These are phyloP conservation scores for Porcisia hertigi DNA, from an alignment of 208 protist species.

Conservation along the genomic window DNA sequence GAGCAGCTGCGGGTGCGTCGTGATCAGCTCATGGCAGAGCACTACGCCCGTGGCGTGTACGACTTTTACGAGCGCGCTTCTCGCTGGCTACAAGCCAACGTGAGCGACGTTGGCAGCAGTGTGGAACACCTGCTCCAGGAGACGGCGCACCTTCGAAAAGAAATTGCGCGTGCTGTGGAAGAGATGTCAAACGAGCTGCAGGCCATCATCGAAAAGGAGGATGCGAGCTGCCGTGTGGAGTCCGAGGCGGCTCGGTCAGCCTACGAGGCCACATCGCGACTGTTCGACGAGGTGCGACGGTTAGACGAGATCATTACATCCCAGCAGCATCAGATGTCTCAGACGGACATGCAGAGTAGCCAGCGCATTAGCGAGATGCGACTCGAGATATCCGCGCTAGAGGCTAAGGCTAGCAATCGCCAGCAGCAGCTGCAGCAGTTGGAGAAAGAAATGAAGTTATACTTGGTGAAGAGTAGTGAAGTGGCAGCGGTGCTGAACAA, in stretches of 20 bases:
- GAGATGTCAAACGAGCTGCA: constrained; percentile 41
- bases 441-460: constrained; percentile 61
- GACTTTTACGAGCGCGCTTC: constrained; percentile 67
- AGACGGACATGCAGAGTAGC: constrained; percentile 56
- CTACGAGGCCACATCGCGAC: constrained; percentile 39
- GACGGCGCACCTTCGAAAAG: constrained; percentile 62
- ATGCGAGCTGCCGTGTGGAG: constrained; percentile 29
- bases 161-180: constrained; percentile 51
- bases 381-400: constrained; percentile 67
- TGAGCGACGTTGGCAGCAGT: constrained; percentile 48
- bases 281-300: constrained; percentile 56
- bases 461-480: constrained; percentile 50
- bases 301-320: constrained; percentile 58
- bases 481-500: constrained; percentile 49
- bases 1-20: constrained; percentile 61
- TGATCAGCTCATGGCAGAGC: constrained; percentile 47
- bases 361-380: constrained; percentile 76
- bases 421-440: constrained; percentile 57
- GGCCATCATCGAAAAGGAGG: constrained; percentile 42
- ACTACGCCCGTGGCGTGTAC: constrained; percentile 70
- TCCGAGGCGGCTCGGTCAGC: constrained; percentile 46
- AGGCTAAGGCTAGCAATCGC: constrained; percentile 53
- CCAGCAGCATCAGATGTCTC: constrained; percentile 53
- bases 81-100: constrained; percentile 62
- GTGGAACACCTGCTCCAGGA: constrained; percentile 60